Conservation (phyloP, 2,329 filamentous ascomycete species). For the Botrytis sinoallii region DNA sequence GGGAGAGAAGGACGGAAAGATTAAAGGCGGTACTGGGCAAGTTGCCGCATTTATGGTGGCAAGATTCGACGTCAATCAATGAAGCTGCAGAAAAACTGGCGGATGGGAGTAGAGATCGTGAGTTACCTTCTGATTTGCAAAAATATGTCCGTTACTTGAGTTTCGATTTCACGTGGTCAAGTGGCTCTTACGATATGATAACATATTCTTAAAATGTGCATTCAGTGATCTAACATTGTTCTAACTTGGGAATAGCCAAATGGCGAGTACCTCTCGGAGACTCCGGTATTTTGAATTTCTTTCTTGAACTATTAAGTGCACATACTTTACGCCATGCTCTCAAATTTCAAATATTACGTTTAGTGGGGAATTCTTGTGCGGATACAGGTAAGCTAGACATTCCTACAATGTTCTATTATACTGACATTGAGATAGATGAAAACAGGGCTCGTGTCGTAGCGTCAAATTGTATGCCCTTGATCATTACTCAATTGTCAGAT, state of each 20-base stretch:
- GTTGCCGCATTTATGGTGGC: constrained; percentile 42
- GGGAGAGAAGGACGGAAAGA: constrained; percentile 31
- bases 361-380: constrained; percentile 61
- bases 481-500: constrained; percentile 48
- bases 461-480: constrained; percentile 45
- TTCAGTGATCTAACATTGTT: neutral
- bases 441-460: constrained; percentile 56
- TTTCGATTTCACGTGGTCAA: constrained; percentile 11
- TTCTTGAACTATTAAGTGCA: constrained; percentile 46
- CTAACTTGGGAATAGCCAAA: constrained; percentile 41
- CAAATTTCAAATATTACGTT: constrained; percentile 53
- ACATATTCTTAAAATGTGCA: neutral
- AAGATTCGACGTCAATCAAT: constrained; percentile 45
- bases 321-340: constrained; percentile 32
- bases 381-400: constrained; percentile 48
- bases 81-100: constrained; percentile 50
- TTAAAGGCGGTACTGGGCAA: constrained; percentile 28
- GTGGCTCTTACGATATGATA: neutral
- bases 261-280: constrained; percentile 57
- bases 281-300: constrained; percentile 56
- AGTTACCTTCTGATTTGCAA: constrained; percentile 33
- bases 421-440: constrained; percentile 45
- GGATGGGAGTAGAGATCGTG: constrained; percentile 55
- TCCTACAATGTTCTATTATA: neutral
- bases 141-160: neutral